These are phyloP conservation scores for Henningerozyma blattae DNA, from an alignment of 805 yeast genomes.

Conservation along the genomic window DNA sequence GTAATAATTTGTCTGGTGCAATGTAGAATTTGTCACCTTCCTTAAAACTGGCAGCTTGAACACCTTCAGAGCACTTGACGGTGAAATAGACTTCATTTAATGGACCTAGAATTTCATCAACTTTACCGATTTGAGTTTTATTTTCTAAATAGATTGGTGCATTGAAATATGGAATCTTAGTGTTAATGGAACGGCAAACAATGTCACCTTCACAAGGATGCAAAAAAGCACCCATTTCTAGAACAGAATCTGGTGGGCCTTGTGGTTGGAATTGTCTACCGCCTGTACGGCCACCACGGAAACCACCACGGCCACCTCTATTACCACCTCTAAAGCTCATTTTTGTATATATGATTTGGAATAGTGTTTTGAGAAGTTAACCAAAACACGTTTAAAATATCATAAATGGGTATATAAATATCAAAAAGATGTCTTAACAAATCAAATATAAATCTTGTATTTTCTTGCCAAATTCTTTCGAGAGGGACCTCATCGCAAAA, in stretches of 20 bases:
- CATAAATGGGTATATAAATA: too few relatives aligned
- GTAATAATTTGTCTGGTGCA: slow-evolving; percentile 89
- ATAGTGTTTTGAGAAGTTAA: too few relatives aligned
- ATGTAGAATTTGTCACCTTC: slow-evolving; percentile 93
- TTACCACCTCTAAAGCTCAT: slow-evolving; percentile 32
- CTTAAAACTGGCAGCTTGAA: slow-evolving; percentile 85
- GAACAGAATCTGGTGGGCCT: slow-evolving; percentile 94
- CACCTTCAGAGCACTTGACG: slow-evolving; percentile 91
- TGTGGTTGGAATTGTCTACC: slow-evolving; percentile 64
- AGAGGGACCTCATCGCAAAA: neutral
- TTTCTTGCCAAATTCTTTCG: neutral
- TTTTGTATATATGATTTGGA: too few relatives aligned
- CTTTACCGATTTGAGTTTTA: slow-evolving; percentile 93
- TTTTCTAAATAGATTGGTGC: slow-evolving; percentile 97
- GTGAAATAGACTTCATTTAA: slow-evolving; percentile 97
- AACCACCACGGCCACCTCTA: slow-evolving; percentile 27
- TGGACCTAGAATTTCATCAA: slow-evolving; percentile 96
- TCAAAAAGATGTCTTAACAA: neutral
- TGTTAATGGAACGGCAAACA: slow-evolving; percentile 89
- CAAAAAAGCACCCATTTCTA: slow-evolving; percentile 88
- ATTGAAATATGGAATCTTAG: slow-evolving; percentile 93
- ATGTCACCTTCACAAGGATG: slow-evolving; percentile 96
- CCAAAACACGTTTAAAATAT: too few relatives aligned
- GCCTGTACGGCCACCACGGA: slow-evolving; percentile 37
- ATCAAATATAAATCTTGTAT: neutral